Percentiles rank a stretch among this genome's conserved stretches.
Evolutionary conservation across 306 rosid species (phyloP).

Genomic region (Fagus crenata): DNA sequence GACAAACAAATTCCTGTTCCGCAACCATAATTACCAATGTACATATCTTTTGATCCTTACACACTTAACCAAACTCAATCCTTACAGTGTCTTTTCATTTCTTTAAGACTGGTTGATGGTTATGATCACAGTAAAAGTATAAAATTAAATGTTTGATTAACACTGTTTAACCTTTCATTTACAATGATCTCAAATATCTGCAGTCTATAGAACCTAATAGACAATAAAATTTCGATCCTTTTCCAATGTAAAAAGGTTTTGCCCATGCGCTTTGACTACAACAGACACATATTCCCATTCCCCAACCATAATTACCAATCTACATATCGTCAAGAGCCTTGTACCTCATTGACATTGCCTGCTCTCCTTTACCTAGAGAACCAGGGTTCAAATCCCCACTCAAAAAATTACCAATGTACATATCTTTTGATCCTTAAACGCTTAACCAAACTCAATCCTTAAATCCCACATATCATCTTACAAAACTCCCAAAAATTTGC

Average conservation of each 20-base stretch:
- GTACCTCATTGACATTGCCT: no score
- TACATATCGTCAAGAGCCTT: no score
- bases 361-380: no score
- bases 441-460: background rate
- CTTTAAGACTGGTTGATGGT: background rate
- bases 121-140: background rate
- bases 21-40: no score
- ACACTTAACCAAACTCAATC: background rate
- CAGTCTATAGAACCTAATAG: no score
- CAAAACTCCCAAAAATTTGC: background rate
- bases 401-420: background rate
- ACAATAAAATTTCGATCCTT: no score
- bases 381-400: no score
- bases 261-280: no score
- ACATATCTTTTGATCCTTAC: background rate
- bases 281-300: no score
- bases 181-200: background rate
- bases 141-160: background rate
- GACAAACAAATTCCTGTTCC: no score
- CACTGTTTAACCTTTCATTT: background rate
- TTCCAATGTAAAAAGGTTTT: no score
- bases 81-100: background rate
- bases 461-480: background rate
- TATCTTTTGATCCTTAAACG: background rate
- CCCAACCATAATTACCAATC: no score